Evolutionary conservation across 2,329 filamentous ascomycete species (phyloP).

Genomic region (Tolypocladium ophioglossoides): DNA sequence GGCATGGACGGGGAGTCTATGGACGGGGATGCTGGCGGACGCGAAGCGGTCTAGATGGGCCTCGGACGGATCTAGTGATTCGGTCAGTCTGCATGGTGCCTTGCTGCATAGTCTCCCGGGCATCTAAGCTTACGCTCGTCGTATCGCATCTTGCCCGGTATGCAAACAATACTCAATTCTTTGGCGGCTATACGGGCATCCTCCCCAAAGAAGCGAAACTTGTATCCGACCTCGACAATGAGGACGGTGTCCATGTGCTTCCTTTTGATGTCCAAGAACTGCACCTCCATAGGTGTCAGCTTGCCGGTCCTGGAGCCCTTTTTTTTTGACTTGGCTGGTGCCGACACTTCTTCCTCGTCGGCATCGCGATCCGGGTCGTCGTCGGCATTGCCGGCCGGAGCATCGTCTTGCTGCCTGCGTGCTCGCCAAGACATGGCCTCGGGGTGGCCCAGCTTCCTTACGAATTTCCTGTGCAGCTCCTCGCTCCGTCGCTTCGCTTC

Average conservation of each 20-base stretch:
- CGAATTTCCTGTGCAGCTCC: conserved; percentile 71
- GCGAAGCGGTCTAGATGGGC: conserved; percentile 87
- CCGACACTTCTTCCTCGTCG: conserved; percentile 40
- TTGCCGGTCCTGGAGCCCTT: conserved; percentile 64
- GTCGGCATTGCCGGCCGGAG: conserved; percentile 42
- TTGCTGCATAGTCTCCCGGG: not conserved
- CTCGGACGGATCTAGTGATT: conserved; percentile 61
- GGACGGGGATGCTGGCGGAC: conserved; percentile 89
- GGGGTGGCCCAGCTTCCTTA: conserved; percentile 79
- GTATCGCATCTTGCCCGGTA: conserved; percentile 88
- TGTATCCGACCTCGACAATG: conserved; percentile 94
- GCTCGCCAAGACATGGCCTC: conserved; percentile 65
- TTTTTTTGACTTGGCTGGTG: conserved; percentile 44
- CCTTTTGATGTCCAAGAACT: conserved; percentile 87
- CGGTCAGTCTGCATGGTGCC: not conserved
- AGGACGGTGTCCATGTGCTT: conserved; percentile 84
- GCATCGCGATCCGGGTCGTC: conserved; percentile 45
- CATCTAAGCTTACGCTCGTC: conserved; percentile 58
- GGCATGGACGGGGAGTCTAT: conserved; percentile 83
- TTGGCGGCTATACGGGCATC: conserved; percentile 84
- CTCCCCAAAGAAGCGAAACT: conserved; percentile 94
- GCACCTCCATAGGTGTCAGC: conserved; percentile 87
- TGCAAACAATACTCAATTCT: conserved; percentile 89
- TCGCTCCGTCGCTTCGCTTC: conserved; percentile 49
- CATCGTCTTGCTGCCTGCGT: conserved; percentile 43